These are phyloP conservation scores for Phlebiopsis gigantea DNA, from an alignment of 768 basidiomycete genomes.

Conservation along the genomic window DNA sequence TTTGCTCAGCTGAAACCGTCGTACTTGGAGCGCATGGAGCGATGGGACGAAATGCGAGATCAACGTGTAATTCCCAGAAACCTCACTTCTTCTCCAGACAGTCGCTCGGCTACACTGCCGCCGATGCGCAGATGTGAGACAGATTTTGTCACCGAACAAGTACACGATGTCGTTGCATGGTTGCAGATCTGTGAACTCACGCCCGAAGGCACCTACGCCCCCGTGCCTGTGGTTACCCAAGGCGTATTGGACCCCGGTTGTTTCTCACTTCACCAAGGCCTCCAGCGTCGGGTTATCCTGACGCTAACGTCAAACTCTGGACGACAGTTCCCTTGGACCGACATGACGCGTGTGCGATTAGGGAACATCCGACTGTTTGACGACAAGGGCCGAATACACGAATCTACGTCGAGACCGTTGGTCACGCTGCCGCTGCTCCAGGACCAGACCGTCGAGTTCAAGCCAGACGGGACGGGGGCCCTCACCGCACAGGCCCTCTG, in stretches of 20 bases:
- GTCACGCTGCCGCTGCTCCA: conserved; percentile 71
- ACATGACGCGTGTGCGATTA: conserved; percentile 67
- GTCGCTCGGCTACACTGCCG: conserved; percentile 34
- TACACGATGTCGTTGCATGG: conserved; percentile 88
- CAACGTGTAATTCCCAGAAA: conserved; percentile 39
- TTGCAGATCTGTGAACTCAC: conserved; percentile 84
- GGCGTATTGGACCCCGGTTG: conserved; percentile 75
- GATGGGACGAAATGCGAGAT: conserved; percentile 93
- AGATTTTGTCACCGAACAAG: conserved; percentile 83
- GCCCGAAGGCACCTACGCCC: conserved; percentile 76
- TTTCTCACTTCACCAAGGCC: conserved; percentile 88
- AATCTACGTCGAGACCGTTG: conserved; percentile 65
- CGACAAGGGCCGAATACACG: conserved; percentile 74
- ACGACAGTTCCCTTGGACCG: conserved; percentile 81
- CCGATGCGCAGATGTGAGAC: conserved; percentile 90
- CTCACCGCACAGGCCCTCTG: conserved; percentile 72
- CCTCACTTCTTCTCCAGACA: conserved; percentile 33
- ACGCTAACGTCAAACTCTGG: conserved; percentile 86
- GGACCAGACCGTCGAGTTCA: conserved; percentile 71
- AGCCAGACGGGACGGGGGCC: conserved; percentile 75
- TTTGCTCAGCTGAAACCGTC: conserved; percentile 78
- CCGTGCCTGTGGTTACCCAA: conserved; percentile 78
- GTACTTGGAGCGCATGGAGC: conserved; percentile 84
- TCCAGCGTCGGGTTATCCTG: conserved; percentile 79
- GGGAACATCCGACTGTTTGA: conserved; percentile 86